These are phyloP conservation scores for Cucurbita ficifolia DNA, from an alignment of 306 rosid genomes.

Conservation along the genomic window DNA sequence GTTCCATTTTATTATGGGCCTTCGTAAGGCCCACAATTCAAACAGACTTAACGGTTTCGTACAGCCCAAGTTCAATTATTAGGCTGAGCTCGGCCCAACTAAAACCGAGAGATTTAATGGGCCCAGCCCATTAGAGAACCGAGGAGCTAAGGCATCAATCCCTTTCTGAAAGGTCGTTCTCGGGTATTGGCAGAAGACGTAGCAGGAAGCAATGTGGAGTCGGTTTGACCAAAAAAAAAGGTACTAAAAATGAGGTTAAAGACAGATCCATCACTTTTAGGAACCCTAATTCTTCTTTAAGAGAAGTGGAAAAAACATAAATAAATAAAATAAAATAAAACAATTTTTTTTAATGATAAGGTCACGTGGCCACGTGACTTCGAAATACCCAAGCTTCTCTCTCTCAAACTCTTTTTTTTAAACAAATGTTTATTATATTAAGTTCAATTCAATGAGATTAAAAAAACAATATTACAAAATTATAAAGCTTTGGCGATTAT, in stretches of 20 bases:
- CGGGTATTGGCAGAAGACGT: neutral
- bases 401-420: neutral
- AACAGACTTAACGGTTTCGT: neutral
- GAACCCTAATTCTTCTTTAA: neutral
- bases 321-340: neutral
- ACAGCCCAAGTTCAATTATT: neutral
- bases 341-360: neutral
- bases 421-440: too few relatives aligned
- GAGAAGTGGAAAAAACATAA: neutral
- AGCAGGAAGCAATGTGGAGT: neutral
- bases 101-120: neutral
- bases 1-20: too few relatives aligned
- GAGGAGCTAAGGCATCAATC: neutral
- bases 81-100: neutral
- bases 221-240: neutral
- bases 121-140: neutral
- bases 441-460: too few relatives aligned
- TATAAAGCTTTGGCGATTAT: too few relatives aligned
- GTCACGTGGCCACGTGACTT: slow-evolving; percentile 4
- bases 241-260: neutral
- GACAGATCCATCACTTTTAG: slow-evolving; percentile 6
- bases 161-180: neutral
- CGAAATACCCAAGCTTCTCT: neutral
- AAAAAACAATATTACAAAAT: too few relatives aligned
- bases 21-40: neutral